Conservation (phyloP, 352 stramenopile genomes). For the Phytophthora cryptogea region DNA sequence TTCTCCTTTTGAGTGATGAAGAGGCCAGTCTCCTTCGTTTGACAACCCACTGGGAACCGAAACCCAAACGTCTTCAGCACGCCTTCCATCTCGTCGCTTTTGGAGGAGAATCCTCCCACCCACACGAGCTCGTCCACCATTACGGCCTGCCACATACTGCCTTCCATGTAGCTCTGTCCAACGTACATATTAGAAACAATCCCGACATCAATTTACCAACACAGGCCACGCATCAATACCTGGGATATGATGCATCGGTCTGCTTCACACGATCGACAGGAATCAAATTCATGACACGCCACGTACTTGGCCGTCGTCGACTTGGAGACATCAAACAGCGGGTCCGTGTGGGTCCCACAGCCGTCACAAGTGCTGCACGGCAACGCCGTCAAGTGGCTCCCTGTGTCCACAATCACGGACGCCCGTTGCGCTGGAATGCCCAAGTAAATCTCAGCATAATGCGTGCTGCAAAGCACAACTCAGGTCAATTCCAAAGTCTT, state of each 20-base stretch:
- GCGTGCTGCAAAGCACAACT: conserved; percentile 49
- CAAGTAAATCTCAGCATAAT: conserved; percentile 85
- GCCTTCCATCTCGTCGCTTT: conserved; percentile 43
- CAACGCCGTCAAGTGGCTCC: conserved; percentile 80
- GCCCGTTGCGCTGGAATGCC: conserved; percentile 77
- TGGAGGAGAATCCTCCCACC: conserved; percentile 65
- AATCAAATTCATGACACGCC: conserved; percentile 55
- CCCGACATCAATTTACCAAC: neutral
- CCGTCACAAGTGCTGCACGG: conserved; percentile 69
- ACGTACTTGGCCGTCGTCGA: conserved; percentile 78
- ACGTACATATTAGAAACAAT: neutral
- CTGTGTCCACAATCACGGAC: conserved; percentile 88
- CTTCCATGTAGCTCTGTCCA: conserved; percentile 82
- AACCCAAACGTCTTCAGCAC: conserved; percentile 70
- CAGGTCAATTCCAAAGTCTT: conserved; percentile 1
- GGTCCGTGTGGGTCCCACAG: conserved; percentile 78
- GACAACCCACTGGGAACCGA: conserved; percentile 78
- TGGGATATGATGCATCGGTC: conserved; percentile 78
- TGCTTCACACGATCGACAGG: conserved; percentile 59
- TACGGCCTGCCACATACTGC: conserved; percentile 85
- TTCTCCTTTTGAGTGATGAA: conserved; percentile 90
- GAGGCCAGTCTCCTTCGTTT: conserved; percentile 82
- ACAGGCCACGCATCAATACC: conserved; percentile 30
- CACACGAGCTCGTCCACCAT: conserved; percentile 83
- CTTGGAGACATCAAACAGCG: conserved; percentile 72